A percentile compares a stretch with the other conserved stretches of the same genome.
Evolutionary conservation across 257 asterid genomes (phyloP).

Genomic region (Ilex asprella): DNA sequence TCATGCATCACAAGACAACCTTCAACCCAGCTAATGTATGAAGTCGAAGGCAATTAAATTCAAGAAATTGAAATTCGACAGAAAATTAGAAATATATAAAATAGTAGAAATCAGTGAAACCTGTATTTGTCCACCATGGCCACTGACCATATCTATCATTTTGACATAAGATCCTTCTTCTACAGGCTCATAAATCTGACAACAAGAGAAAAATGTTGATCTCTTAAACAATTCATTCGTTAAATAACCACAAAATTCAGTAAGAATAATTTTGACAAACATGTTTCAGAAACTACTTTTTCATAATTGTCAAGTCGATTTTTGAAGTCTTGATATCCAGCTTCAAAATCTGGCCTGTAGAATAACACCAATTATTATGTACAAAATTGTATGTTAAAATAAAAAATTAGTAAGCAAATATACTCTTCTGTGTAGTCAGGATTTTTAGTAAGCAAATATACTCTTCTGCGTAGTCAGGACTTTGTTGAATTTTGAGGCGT

Average conservation of each 20-base stretch:
- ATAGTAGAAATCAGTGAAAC: slow-evolving; percentile 14
- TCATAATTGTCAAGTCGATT: slow-evolving; percentile 87
- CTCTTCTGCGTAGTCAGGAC: slow-evolving; percentile 99
- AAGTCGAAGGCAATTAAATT: not conserved
- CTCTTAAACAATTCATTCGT: slow-evolving; percentile 7
- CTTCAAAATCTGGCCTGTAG: slow-evolving; percentile 97
- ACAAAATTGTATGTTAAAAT: slow-evolving; percentile 12
- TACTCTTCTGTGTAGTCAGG: slow-evolving; percentile 99
- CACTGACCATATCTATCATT: slow-evolving; percentile 98
- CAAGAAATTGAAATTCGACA: not conserved
- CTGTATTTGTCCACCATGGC: slow-evolving; percentile 97
- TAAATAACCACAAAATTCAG: slow-evolving; percentile 5
- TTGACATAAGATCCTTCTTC: slow-evolving; percentile 98
- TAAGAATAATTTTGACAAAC: slow-evolving; percentile 14
- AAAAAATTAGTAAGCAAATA: slow-evolving; percentile 18
- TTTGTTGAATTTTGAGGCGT: slow-evolving; percentile 99
- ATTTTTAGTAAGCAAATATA: slow-evolving; percentile 47
- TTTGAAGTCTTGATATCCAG: slow-evolving; percentile 93
- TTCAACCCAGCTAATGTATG: not conserved
- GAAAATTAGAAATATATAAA: not conserved
- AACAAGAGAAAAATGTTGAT: slow-evolving; percentile 15
- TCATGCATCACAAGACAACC: not conserved
- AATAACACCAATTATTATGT: slow-evolving; percentile 23
- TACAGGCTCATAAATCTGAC: slow-evolving; percentile 88
- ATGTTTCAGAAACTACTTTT: slow-evolving; percentile 49